These are phyloP conservation scores for Penicillium parvum DNA, from an alignment of 495 filamentous ascomycete species.

Conservation along the genomic window DNA sequence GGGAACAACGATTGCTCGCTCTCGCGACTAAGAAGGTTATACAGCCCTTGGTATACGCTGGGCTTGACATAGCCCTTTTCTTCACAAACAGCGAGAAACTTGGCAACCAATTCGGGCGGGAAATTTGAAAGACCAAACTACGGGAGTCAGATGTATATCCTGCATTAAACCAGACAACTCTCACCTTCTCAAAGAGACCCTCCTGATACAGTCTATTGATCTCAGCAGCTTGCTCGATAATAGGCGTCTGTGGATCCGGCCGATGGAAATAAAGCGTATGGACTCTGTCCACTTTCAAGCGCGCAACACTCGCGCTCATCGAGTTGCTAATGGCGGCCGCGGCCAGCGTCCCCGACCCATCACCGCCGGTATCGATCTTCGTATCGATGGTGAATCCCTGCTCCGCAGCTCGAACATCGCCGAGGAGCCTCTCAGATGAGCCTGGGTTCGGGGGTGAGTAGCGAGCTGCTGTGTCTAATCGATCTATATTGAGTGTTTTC, in stretches of 20 bases:
- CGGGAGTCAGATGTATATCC: conserved; percentile 1
- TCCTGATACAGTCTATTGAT: conserved; percentile 30
- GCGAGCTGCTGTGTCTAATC: conserved; percentile 41
- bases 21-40: conserved; percentile 36
- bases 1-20: conserved; percentile 48
- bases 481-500: conserved; percentile 24
- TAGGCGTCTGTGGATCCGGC: conserved; percentile 32
- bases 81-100: conserved; percentile 34
- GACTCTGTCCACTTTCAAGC: conserved; percentile 23
- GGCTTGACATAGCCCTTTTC: conserved; percentile 36
- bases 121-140: conserved; percentile 44
- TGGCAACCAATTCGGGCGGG: conserved; percentile 21
- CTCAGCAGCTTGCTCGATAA: conserved; percentile 30
- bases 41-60: conserved; percentile 39
- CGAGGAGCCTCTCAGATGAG: conserved; percentile 39
- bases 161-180: neutral
- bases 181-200: conserved; percentile 24
- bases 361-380: conserved; percentile 26
- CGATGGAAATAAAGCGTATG: conserved; percentile 32
- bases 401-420: conserved; percentile 24
- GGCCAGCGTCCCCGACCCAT: conserved; percentile 15
- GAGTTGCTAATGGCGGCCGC: conserved; percentile 21
- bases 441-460: conserved; percentile 43
- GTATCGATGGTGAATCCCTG: conserved; percentile 38
- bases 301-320: conserved; percentile 17